phyloP scores from a whole-genome alignment of 495 filamentous ascomycete species.

The Thermochaetoides thermophila region DNA sequence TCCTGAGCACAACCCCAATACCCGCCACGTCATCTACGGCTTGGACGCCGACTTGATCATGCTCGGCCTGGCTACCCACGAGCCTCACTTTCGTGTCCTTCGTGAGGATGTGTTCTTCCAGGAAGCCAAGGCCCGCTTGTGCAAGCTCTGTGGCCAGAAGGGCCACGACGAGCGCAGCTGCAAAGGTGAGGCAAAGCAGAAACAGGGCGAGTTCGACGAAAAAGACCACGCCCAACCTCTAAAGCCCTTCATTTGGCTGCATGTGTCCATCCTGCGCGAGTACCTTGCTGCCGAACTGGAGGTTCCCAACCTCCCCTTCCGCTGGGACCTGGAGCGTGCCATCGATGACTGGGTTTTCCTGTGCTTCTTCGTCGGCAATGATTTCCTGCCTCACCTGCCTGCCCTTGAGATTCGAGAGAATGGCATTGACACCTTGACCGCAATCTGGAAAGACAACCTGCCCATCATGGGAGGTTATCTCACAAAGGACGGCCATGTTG shows the following conservation, averaged over 20 bases:
- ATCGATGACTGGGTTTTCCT: slow-evolving; percentile 99
- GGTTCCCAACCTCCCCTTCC: slow-evolving; percentile 60
- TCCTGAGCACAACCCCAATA: slow-evolving; percentile 90
- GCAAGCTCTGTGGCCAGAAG: slow-evolving; percentile 75
- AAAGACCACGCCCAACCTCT: slow-evolving; percentile 51
- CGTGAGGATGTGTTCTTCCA: slow-evolving; percentile 96
- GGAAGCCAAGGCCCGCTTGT: slow-evolving; percentile 63
- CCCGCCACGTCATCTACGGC: slow-evolving; percentile 88
- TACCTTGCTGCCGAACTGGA: slow-evolving; percentile 84
- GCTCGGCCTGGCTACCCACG: slow-evolving; percentile 92
- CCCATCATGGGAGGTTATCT: slow-evolving; percentile 87
- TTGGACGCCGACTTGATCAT: slow-evolving; percentile 98
- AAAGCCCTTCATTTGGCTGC: slow-evolving; percentile 97
- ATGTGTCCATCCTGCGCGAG: slow-evolving; percentile 81
- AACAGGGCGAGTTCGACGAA: slow-evolving; percentile 72
- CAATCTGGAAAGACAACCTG: slow-evolving; percentile 90
- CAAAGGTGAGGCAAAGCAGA: slow-evolving; percentile 67
- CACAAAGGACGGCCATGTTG: slow-evolving; percentile 85
- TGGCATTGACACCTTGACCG: slow-evolving; percentile 88
- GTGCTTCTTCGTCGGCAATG: slow-evolving; percentile 99
- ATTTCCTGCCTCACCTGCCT: slow-evolving; percentile 93
- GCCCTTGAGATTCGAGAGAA: slow-evolving; percentile 94
- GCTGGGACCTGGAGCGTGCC: slow-evolving; percentile 83
- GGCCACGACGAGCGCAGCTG: slow-evolving; percentile 80
- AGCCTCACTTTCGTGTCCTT: slow-evolving; percentile 92